Base-by-base conservation (phyloP, 2,329 filamentous ascomycete species). In the Nigrospora osmanthi region DNA sequence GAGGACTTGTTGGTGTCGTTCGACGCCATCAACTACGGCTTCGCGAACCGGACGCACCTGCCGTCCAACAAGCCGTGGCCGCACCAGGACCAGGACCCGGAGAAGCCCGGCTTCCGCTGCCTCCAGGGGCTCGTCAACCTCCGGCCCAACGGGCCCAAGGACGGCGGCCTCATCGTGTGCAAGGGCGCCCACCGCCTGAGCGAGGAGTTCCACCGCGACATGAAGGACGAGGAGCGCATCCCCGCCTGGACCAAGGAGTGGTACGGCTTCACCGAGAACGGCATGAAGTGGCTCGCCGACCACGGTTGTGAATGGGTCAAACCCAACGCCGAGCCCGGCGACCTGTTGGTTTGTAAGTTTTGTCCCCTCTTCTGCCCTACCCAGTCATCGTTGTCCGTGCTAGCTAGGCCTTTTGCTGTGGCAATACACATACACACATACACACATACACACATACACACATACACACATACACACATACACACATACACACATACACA, bases 91-190 rank as follows among this genome's bases (percentile, higher is more conserved):
- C 68, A 72, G 48, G 64, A 70, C 43, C 69, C 65, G 1, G 58
- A 57, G 7, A 65, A 62, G 50, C 62, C 61, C 12, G 73, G 72
- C 0, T 73, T 77, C 54, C 64, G 70, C 3, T 77, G 73, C 49
- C 59, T 73, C 3, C 73, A 76, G 47, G 73, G 73, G 5, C 60
- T 76, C 0, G 68, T 76, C 2, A 76, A 76, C 53, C 53, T 65
- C 6, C 54, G 50, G 30, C 62, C 60, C 16, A 62, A 58, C 36
- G 62, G 62, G 3, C 55, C 58, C n/a, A 54, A 62, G 10, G 62
- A 65, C 15, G 62, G 62, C 3, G 62, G 62, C 1, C 51, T 65
- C 3, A 58, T 63, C 30, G 60, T 67, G 6, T 65, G 58, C 52
- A 53, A 49, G 37, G 58, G 61, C 10, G 57, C 48, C 6, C 52